These are phyloP conservation scores for Smallanthus sonchifolius DNA, from an alignment of 129 eudicot species.

Conservation along the genomic window DNA sequence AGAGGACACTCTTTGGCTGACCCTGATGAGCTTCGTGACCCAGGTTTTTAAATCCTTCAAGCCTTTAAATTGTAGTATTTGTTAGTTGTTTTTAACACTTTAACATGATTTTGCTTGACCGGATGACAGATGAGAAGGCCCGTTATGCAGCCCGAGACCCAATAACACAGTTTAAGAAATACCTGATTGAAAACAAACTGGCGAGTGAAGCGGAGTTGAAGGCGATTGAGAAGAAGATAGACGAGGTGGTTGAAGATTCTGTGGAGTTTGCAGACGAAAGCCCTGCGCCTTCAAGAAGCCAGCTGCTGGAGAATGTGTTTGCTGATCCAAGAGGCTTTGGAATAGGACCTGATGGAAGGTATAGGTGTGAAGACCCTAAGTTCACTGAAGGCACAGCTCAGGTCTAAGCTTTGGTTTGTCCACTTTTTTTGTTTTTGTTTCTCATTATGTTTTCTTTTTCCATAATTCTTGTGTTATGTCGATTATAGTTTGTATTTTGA, in stretches of 20 bases:
- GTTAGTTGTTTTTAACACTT: neutral
- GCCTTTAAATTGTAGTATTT: neutral
- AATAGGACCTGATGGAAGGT: constrained; percentile 29
- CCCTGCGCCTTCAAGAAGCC: constrained; percentile 31
- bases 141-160: constrained; percentile 27
- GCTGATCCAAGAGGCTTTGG: constrained; percentile 30
- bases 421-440: neutral
- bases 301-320: constrained; percentile 26
- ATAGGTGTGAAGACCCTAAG: constrained; percentile 28
- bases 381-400: constrained; percentile 29
- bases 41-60: constrained; percentile 1
- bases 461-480: neutral
- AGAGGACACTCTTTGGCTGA: constrained; percentile 34
- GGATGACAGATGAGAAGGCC: constrained; percentile 26
- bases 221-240: constrained; percentile 29
- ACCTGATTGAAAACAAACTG: constrained; percentile 18
- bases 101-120: neutral
- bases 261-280: constrained; percentile 27
- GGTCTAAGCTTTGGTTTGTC: constrained; percentile 10
- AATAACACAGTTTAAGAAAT: constrained; percentile 22
- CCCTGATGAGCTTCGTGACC: constrained; percentile 33
- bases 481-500: constrained; percentile 13
- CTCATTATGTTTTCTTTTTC: neutral
- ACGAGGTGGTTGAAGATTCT: constrained; percentile 22
- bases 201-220: constrained; percentile 22